Evolutionary conservation across 2,329 filamentous ascomycete species (phyloP), one percentile per base, ranked within the genome.

Genomic region (Mariannaea elegans): DNA sequence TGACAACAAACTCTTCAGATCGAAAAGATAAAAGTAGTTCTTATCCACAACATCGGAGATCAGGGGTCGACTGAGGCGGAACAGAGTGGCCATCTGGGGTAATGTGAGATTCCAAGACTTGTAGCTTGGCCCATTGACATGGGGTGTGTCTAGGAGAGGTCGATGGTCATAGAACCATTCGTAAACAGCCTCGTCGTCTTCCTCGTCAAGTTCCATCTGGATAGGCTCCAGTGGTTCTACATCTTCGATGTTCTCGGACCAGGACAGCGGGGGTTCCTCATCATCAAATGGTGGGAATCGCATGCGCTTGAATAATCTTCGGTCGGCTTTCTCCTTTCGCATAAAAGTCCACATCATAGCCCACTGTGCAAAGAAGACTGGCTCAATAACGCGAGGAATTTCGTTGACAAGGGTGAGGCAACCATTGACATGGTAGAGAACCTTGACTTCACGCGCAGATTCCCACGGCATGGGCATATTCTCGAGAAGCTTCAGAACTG

Each of bases 381-480:
- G 95, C 75, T 98, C 95, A 71, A 99, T 98, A 55, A 99, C 96
- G 70, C 96, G 87, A 13, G 96, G 95, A 7, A 90, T 93, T 81
- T 99, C 95, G 76, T 99, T 99, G 71, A 99, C 96, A 56, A 99
- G 81, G 2, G 95, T 99, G 78, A 99, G 78, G 73, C 96, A 99
- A 27, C 95, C 95, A 72, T 99, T 99, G 71, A 98, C 94, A 74
- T 99, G 95, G 76, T 99, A 99, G 12, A 99, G 83, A 24, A 99
- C 95, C 80, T 98, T 98, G 63, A 99, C 96, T 73, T 99, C 95
- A 64, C 94, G 88, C 23, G 93, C 89, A 57, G 93, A 95, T 80
- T 99, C 95, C 95, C 95, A 99, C 0, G 95, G 95, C 95, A 99
- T 99, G 4, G 95, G 95, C 95, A 99, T 99, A 72, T 99, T 99